Conservation (phyloP, 179 eudicot species). For the Heliamphora pulchella region DNA sequence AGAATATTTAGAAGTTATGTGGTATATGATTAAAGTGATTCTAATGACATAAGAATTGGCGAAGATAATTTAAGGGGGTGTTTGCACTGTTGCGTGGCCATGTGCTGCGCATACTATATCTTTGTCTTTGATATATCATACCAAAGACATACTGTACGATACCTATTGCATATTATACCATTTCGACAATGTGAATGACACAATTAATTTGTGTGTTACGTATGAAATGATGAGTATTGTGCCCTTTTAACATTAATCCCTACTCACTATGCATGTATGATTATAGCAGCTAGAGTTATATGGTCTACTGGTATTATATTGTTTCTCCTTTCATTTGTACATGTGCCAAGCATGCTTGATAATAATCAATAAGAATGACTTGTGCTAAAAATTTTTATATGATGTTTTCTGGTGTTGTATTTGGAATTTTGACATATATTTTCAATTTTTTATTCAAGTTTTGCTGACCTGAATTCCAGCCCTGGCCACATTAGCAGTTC, state of each 20-base stretch:
- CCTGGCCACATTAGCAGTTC: no score
- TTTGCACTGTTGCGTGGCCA: not conserved
- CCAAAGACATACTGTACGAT: no score
- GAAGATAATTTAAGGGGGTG: not conserved
- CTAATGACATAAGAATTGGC: not conserved
- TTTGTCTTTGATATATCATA: not conserved
- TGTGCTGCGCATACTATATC: no score
- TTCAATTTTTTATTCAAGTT: not conserved
- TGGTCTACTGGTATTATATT: no score
- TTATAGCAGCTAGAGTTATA: not conserved
- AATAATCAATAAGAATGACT: not conserved
- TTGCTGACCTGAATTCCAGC: not conserved
- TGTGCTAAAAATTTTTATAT: not conserved
- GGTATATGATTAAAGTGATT: not conserved
- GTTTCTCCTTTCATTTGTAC: slow-evolving; percentile 4
- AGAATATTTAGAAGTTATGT: not conserved
- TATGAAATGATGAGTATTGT: not conserved
- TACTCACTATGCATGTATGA: not conserved
- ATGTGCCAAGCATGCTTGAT: not conserved
- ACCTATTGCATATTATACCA: no score
- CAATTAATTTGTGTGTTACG: no score
- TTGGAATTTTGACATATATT: slow-evolving; percentile 2
- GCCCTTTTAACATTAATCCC: not conserved
- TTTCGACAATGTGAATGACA: no score
- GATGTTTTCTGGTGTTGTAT: slow-evolving; percentile 9